phyloP scores from a whole-genome alignment of 169 alveolate species.

The Plasmodium yoelii region DNA sequence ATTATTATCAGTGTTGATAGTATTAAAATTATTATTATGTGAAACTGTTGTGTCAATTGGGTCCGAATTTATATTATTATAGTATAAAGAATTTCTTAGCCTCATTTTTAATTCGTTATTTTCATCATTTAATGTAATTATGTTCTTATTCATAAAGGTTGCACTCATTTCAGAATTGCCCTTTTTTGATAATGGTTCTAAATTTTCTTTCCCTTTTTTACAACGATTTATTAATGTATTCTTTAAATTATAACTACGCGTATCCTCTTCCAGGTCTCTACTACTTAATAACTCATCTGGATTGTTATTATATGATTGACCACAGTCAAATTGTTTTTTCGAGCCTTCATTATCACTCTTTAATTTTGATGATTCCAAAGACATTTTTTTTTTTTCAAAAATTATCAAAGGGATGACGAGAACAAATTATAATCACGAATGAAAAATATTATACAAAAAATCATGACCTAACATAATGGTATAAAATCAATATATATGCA shows the following conservation, averaged over 20 bases:
- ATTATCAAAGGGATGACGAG: neutral
- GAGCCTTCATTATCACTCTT: conserved; percentile 7
- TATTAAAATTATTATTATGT: conserved; percentile 6
- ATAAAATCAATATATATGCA: no score
- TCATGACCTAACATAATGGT: no score
- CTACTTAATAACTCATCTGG: conserved; percentile 17
- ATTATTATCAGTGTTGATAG: neutral
- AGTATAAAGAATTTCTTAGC: conserved; percentile 36
- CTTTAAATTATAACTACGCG: conserved; percentile 10
- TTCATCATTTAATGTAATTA: conserved; percentile 21
- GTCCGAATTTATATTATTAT: conserved; percentile 1
- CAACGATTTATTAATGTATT: conserved; percentile 24
- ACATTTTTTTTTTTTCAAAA: conserved; percentile 45
- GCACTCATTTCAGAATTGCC: conserved; percentile 20
- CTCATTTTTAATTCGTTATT: conserved; percentile 35
- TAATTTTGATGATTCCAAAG: conserved; percentile 26
- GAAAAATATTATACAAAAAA: neutral
- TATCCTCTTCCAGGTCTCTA: conserved; percentile 27
- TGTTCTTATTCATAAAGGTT: conserved; percentile 31
- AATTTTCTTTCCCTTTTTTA: conserved; percentile 14
- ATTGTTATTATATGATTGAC: conserved; percentile 37
- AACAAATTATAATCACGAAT: neutral
- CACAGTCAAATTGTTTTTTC: conserved; percentile 25
- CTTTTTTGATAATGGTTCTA: conserved; percentile 10
- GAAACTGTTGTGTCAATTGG: no score